phyloP scores from a whole-genome alignment of 495 filamentous ascomycete genomes.

The Trichodelitschia bisporula region DNA sequence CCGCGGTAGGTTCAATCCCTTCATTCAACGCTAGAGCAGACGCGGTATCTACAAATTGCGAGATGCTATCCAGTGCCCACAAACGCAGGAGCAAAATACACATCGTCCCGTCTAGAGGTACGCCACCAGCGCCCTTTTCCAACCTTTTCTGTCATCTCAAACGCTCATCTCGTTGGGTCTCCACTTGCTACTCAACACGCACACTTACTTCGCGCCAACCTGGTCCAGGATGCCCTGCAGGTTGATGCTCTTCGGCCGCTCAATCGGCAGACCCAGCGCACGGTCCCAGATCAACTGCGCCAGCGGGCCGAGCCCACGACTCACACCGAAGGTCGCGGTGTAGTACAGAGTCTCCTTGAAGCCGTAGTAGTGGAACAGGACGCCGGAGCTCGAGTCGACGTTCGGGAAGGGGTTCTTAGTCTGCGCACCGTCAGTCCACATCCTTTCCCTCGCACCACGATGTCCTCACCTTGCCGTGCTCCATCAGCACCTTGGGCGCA shows the following conservation, averaged over 20 bases:
- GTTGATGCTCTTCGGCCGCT: slow-evolving; percentile 93
- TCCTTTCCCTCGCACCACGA: background rate
- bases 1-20: background rate
- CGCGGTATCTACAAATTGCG: too few relatives aligned
- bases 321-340: slow-evolving; percentile 90
- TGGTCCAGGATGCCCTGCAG: slow-evolving; percentile 51
- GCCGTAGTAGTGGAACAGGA: slow-evolving; percentile 90
- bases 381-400: slow-evolving; percentile 76
- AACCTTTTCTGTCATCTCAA: too few relatives aligned
- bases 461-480: slow-evolving; percentile 55
- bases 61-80: too few relatives aligned
- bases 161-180: too few relatives aligned
- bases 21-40: too few relatives aligned
- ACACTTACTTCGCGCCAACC: too few relatives aligned
- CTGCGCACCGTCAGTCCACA: slow-evolving; percentile 12
- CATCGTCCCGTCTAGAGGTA: too few relatives aligned
- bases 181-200: too few relatives aligned
- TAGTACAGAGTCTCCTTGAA: slow-evolving; percentile 96
- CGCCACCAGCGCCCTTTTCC: too few relatives aligned
- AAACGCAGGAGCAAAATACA: too few relatives aligned
- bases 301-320: slow-evolving; percentile 69
- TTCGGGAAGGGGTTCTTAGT: slow-evolving; percentile 98
- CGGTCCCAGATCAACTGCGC: slow-evolving; percentile 94
- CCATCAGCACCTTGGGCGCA: slow-evolving; percentile 63
- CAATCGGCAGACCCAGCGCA: slow-evolving; percentile 85